A percentile compares a stretch with the other conserved stretches of the same genome.
Evolutionary conservation across 495 filamentous ascomycete species (phyloP).

Genomic region (Cladorrhinum samala): DNA sequence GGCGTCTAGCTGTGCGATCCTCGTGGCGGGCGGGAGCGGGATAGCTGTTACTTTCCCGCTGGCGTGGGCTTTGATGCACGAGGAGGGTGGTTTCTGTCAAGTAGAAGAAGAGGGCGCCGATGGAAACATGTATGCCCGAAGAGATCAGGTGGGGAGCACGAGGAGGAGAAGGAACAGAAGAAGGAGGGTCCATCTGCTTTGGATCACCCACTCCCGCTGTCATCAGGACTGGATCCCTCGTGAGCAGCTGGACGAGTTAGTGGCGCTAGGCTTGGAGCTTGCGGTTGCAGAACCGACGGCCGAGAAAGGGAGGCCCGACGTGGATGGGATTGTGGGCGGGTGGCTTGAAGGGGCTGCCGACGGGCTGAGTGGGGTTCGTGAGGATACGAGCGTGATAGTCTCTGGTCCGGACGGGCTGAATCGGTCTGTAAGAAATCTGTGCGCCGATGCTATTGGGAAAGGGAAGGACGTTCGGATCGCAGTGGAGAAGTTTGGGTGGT

Average conservation of each 20-base stretch:
- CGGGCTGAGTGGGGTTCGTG: conserved; percentile 17
- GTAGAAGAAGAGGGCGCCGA: neutral
- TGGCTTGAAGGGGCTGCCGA: conserved; percentile 27
- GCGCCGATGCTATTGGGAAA: conserved; percentile 36
- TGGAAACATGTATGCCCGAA: neutral
- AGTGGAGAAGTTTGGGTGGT: conserved; percentile 51
- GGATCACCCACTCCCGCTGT: conserved; percentile 46
- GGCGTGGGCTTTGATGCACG: conserved; percentile 33
- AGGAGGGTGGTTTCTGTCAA: neutral
- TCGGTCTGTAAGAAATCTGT: conserved; percentile 45
- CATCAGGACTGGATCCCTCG: conserved; percentile 48
- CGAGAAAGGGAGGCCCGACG: conserved; percentile 47
- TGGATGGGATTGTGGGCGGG: conserved; percentile 29
- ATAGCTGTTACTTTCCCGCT: conserved; percentile 50
- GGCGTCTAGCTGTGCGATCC: conserved; percentile 39
- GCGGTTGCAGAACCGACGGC: conserved; percentile 46
- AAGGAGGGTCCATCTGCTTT: conserved; percentile 47
- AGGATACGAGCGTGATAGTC: conserved; percentile 41
- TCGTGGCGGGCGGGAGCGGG: conserved; percentile 59
- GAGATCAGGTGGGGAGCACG: neutral
- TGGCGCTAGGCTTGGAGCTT: conserved; percentile 40
- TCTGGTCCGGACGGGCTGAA: conserved; percentile 52
- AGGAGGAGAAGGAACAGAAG: conserved; percentile 22
- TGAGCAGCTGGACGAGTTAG: conserved; percentile 40
- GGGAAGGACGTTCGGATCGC: conserved; percentile 36